Conservation (phyloP, 768 basidiomycete species). For the Boletus rufocinnamomeus region DNA sequence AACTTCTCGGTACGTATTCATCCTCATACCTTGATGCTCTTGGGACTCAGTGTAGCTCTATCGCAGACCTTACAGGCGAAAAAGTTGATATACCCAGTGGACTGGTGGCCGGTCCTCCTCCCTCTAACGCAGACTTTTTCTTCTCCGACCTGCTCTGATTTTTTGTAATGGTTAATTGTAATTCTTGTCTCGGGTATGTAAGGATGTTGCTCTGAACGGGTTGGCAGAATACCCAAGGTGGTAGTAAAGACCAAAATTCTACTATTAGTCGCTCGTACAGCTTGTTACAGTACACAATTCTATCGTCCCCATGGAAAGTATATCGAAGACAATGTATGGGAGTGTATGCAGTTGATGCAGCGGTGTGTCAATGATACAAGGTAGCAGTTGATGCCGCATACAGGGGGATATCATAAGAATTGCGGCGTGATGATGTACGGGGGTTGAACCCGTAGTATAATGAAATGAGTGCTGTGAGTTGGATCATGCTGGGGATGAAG, state of each 20-base stretch:
- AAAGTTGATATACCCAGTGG: slow-evolving; percentile 87
- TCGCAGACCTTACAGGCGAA: slow-evolving; percentile 83
- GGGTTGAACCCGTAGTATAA: slow-evolving; percentile 82
- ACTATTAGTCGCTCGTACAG: slow-evolving; percentile 28
- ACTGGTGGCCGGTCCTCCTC: slow-evolving; percentile 75
- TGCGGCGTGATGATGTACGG: slow-evolving; percentile 50
- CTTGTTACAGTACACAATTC: slow-evolving; percentile 25
- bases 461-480: slow-evolving; percentile 35
- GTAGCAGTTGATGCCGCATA: slow-evolving; percentile 32
- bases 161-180: slow-evolving; percentile 22
- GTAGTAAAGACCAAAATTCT: slow-evolving; percentile 17
- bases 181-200: slow-evolving; percentile 6
- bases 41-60: neutral
- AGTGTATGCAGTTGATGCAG: slow-evolving; percentile 64
- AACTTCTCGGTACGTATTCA: slow-evolving; percentile 66
- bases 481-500: slow-evolving; percentile 22
- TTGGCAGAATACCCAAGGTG: neutral
- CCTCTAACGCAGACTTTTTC: slow-evolving; percentile 80
- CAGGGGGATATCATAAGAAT: slow-evolving; percentile 11
- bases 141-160: slow-evolving; percentile 61
- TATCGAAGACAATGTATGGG: slow-evolving; percentile 14
- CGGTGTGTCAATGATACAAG: slow-evolving; percentile 25
- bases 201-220: neutral
- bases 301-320: slow-evolving; percentile 18
- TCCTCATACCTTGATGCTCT: neutral